Evolutionary conservation across 2,329 filamentous ascomycete genomes (phyloP).

Genomic region (Cordyceps pruinosa): DNA sequence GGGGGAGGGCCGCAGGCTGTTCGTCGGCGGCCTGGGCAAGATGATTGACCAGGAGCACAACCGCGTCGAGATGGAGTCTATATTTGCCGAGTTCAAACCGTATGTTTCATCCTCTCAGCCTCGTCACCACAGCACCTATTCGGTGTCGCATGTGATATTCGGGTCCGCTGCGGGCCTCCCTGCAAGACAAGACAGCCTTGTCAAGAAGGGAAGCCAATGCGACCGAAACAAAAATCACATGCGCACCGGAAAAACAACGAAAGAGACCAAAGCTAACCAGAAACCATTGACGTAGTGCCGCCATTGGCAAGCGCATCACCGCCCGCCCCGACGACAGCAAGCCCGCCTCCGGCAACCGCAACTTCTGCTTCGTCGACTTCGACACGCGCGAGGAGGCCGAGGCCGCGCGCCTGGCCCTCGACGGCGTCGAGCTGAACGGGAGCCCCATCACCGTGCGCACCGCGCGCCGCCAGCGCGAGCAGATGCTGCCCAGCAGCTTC

Average conservation of each 20-base stretch:
- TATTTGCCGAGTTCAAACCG: conserved; percentile 42
- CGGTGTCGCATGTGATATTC: neutral
- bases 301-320: conserved; percentile 47
- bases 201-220: too few species aligned
- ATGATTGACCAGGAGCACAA: conserved; percentile 43
- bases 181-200: too few species aligned
- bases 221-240: neutral
- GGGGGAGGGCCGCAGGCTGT: conserved; percentile 34
- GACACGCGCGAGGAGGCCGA: conserved; percentile 46
- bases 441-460: conserved; percentile 11
- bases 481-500: neutral
- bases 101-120: conserved; percentile 20
- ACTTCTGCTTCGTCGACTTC: conserved; percentile 63
- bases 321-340: conserved; percentile 46
- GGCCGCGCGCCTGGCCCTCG: conserved; percentile 39
- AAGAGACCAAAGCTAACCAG: neutral
- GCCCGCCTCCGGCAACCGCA: conserved; percentile 45
- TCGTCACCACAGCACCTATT: neutral
- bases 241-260: neutral
- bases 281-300: conserved; percentile 14
- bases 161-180: neutral
- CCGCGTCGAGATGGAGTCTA: conserved; percentile 36
- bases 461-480: conserved; percentile 10
- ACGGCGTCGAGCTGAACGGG: conserved; percentile 25
- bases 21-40: conserved; percentile 43